These are phyloP conservation scores for Tuber magnatum DNA, from an alignment of 495 filamentous ascomycete species.

Conservation along the genomic window DNA sequence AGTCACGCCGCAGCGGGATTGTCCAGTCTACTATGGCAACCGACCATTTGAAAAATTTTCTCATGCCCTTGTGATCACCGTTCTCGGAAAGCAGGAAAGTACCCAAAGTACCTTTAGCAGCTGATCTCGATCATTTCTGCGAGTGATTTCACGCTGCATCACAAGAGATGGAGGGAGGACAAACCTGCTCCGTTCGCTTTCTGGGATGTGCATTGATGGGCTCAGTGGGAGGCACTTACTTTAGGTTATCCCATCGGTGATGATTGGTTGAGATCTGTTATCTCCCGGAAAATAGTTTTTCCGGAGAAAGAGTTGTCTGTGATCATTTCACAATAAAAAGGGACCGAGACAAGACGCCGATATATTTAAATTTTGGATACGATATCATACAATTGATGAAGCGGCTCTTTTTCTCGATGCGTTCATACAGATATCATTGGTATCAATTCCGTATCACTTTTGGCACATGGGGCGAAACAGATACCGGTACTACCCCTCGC, in stretches of 20 bases:
- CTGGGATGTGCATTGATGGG: background rate
- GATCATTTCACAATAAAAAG: background rate
- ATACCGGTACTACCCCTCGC: background rate
- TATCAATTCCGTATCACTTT: background rate
- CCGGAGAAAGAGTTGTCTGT: background rate
- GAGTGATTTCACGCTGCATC: background rate
- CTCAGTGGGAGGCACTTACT: background rate
- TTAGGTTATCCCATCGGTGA: background rate
- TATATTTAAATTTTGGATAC: background rate
- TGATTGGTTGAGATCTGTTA: background rate
- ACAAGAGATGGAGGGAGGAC: background rate
- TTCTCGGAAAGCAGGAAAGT: background rate
- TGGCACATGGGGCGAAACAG: background rate
- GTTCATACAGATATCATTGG: slow-evolving; percentile 2
- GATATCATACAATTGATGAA: background rate
- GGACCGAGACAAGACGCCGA: background rate
- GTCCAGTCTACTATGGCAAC: background rate
- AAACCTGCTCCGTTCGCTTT: background rate
- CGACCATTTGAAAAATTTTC: background rate
- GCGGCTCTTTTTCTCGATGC: background rate
- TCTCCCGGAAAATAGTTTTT: background rate
- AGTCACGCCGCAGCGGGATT: background rate
- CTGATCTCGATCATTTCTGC: background rate
- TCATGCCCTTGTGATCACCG: background rate
- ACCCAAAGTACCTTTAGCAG: background rate